Percentiles rank a stretch among this genome's conserved stretches.
phyloP scores from a whole-genome alignment of 805 yeast genomes.

The Nakazawaea wyomingensis region DNA sequence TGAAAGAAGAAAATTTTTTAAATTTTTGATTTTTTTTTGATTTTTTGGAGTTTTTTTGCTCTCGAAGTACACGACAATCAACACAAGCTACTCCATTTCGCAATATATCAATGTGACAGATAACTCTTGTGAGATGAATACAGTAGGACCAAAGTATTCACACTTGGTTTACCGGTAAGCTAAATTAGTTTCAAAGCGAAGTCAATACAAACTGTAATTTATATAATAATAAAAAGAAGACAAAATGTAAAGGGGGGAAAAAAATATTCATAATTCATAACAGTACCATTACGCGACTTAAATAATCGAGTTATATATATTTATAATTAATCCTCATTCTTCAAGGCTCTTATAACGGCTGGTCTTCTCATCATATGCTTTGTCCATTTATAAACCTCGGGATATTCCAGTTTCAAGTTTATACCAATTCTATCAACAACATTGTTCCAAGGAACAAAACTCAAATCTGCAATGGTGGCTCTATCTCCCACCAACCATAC shows the following conservation, averaged over 20 bases:
- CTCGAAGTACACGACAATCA: background rate
- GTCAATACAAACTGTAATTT: too few relatives aligned
- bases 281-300: background rate
- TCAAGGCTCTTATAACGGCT: slow-evolving; percentile 79
- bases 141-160: too few relatives aligned
- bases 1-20: background rate
- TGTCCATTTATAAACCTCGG: slow-evolving; percentile 96
- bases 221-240: too few relatives aligned
- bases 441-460: slow-evolving; percentile 96
- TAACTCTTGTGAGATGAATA: too few relatives aligned
- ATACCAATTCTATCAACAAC: slow-evolving; percentile 92
- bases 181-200: too few relatives aligned
- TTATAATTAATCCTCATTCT: slow-evolving; percentile 46
- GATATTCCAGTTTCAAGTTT: slow-evolving; percentile 79
- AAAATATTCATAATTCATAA: background rate
- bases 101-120: too few relatives aligned
- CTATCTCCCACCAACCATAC: slow-evolving; percentile 91
- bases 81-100: too few relatives aligned
- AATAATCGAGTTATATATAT: too few relatives aligned
- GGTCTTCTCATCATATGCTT: slow-evolving; percentile 94
- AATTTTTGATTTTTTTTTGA: background rate
- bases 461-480: slow-evolving; percentile 73
- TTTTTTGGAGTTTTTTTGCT: background rate
- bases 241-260: too few relatives aligned
- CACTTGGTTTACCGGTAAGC: too few relatives aligned